Evolutionary conservation across 768 basidiomycete genomes (phyloP).

Genomic region (Crassisporium funariophilum): DNA sequence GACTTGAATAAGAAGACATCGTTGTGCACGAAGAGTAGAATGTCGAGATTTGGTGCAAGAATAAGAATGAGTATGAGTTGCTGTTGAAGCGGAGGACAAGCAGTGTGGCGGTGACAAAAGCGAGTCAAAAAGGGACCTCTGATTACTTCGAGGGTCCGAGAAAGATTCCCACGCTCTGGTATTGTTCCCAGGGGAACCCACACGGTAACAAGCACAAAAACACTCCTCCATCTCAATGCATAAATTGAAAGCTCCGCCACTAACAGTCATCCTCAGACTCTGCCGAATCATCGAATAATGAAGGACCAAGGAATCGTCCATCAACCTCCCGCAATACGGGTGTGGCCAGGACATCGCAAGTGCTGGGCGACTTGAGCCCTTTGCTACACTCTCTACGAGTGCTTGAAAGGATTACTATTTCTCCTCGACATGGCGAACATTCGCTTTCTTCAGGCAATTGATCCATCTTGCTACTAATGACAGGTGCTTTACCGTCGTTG

Average conservation of each 20-base stretch:
- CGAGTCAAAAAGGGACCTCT: slow-evolving; percentile 40
- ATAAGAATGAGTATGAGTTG: slow-evolving; percentile 2
- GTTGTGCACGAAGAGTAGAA: slow-evolving; percentile 2
- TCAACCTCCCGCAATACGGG: slow-evolving; percentile 29
- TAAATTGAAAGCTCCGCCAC: neutral
- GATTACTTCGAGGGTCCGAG: too few relatives aligned
- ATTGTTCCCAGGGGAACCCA: neutral
- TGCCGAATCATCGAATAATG: slow-evolving; percentile 21
- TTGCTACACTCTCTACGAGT: too few relatives aligned
- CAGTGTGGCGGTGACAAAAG: slow-evolving; percentile 27
- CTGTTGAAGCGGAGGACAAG: slow-evolving; percentile 19
- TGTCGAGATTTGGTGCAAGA: slow-evolving; percentile 10
- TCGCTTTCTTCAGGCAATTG: too few relatives aligned
- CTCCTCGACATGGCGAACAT: too few relatives aligned
- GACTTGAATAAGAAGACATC: slow-evolving; percentile 56
- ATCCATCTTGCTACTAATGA: too few relatives aligned
- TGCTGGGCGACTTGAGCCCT: neutral
- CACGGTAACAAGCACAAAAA: neutral
- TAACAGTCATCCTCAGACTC: slow-evolving; percentile 22
- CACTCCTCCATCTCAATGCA: neutral
- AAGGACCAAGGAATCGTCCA: slow-evolving; percentile 36
- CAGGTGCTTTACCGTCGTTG: too few relatives aligned
- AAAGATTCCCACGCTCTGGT: slow-evolving; percentile 25
- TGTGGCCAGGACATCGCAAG: slow-evolving; percentile 9
- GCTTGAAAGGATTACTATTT: too few relatives aligned